Percentiles rank a stretch among this genome's conserved stretches.
Evolutionary conservation across 2,329 filamentous ascomycete genomes (phyloP).

Genomic region (Ophiostoma pallidulum): DNA sequence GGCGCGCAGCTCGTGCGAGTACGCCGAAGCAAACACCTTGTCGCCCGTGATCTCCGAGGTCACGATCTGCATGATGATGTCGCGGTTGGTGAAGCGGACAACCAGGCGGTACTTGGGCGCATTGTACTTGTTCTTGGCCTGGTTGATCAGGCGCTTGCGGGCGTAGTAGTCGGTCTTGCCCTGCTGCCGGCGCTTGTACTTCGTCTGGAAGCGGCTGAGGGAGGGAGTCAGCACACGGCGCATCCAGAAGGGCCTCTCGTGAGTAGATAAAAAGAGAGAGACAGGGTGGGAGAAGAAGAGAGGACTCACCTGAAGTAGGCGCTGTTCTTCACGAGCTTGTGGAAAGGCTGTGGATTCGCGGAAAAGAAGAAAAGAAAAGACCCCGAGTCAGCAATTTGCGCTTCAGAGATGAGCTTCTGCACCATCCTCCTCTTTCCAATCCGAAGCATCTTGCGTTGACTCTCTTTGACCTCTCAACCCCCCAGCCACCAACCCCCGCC

Average conservation of each 20-base stretch:
- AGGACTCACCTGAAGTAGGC: slow-evolving; percentile 81
- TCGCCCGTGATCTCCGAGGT: slow-evolving; percentile 93
- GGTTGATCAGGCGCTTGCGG: slow-evolving; percentile 97
- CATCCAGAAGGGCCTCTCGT: not conserved
- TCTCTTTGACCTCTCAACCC: too few species aligned
- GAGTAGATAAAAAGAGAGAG: not conserved
- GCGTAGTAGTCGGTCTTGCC: slow-evolving; percentile 99
- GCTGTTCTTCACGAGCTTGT: slow-evolving; percentile 94
- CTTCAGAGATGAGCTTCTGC: slow-evolving; percentile 61
- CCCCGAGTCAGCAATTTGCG: slow-evolving; percentile 99
- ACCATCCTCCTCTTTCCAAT: slow-evolving; percentile 38
- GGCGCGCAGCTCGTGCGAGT: slow-evolving; percentile 93
- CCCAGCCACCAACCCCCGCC: not conserved
- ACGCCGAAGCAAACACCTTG: slow-evolving; percentile 90
- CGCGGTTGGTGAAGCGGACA: slow-evolving; percentile 98
- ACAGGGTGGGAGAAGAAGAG: not conserved
- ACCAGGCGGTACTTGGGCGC: slow-evolving; percentile 99
- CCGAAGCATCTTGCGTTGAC: slow-evolving; percentile 99
- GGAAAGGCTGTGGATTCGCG: slow-evolving; percentile 65
- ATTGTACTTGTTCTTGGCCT: slow-evolving; percentile 99
- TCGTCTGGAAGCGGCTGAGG: slow-evolving; percentile 91
- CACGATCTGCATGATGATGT: slow-evolving; percentile 98
- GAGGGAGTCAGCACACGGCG: not conserved
- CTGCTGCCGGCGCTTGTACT: slow-evolving; percentile 93
- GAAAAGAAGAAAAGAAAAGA: slow-evolving; percentile 38